Percentiles rank a stretch among this genome's conserved stretches.
These are phyloP conservation scores for Lodderomyces theae DNA, from an alignment of 1,139 yeast species.

Conservation along the genomic window DNA sequence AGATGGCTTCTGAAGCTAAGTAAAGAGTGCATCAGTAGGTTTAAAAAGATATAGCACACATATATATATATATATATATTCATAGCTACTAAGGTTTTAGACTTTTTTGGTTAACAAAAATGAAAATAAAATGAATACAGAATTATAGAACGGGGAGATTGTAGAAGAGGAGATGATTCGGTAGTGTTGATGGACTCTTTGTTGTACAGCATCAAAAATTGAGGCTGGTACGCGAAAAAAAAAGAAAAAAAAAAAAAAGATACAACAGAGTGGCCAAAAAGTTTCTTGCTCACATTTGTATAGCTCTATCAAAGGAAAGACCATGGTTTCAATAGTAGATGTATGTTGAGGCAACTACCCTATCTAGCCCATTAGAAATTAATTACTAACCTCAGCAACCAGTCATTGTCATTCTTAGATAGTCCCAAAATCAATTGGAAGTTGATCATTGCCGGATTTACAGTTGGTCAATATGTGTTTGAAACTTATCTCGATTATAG, in stretches of 20 bases:
- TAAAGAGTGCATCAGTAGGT: conserved; percentile 6
- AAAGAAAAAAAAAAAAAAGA: no score
- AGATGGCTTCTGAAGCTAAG: conserved; percentile 92
- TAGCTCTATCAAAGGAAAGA: neutral
- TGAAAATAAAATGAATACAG: conserved; percentile 2
- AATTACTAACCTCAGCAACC: conserved; percentile 12
- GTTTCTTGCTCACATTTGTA: neutral
- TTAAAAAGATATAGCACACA: neutral
- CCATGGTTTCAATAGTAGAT: conserved; percentile 2
- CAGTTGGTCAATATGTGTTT: conserved; percentile 71
- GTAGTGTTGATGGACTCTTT: neutral
- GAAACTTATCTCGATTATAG: conserved; percentile 73
- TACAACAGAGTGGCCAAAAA: no score
- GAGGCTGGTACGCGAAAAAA: no score
- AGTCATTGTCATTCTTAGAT: conserved; percentile 34
- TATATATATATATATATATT: conserved; percentile 5
- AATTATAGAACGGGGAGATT: neutral
- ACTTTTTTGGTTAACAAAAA: conserved; percentile 2
- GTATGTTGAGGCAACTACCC: conserved; percentile 1
- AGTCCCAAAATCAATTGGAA: conserved; percentile 75
- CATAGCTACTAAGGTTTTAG: conserved; percentile 4
- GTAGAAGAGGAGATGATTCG: neutral
- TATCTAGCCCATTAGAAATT: conserved; percentile 21
- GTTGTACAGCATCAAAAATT: neutral
- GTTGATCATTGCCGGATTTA: conserved; percentile 65